Conservation (phyloP, 208 protist genomes). For the Crithidia thermophila region DNA sequence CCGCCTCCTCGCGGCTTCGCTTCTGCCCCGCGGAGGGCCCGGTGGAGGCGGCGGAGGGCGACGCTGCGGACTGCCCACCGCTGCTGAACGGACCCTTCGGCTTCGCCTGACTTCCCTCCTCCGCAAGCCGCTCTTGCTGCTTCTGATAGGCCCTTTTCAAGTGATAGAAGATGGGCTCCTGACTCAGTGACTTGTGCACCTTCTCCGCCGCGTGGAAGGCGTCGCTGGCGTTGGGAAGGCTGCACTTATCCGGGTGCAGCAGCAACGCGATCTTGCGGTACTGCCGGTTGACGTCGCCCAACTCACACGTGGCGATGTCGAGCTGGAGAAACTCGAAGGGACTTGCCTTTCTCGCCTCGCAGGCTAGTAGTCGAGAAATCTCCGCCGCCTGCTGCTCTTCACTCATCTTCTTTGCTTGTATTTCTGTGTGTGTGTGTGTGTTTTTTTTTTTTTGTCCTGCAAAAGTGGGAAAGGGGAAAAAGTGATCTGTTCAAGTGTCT, state of each 20-base stretch:
- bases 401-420: conserved; percentile 16
- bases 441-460: background rate
- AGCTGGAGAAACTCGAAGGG: conserved; percentile 72
- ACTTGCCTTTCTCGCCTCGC: conserved; percentile 37
- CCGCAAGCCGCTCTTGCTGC: conserved; percentile 48
- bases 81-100: background rate
- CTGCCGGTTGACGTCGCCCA: conserved; percentile 66
- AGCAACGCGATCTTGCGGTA: conserved; percentile 82
- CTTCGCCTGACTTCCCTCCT: conserved; percentile 33
- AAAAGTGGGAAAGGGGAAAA: background rate
- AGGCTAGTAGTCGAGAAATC: conserved; percentile 69
- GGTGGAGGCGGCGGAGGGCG: conserved; percentile 2
- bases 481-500: background rate
- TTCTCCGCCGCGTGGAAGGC: conserved; percentile 86
- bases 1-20: conserved; percentile 6
- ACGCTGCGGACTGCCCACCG: conserved; percentile 3
- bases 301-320: conserved; percentile 57
- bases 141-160: conserved; percentile 73
- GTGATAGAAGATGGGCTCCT: conserved; percentile 66
- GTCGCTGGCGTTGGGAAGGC: conserved; percentile 63
- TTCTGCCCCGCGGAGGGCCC: conserved; percentile 5
- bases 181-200: conserved; percentile 77
- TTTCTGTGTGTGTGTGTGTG: conserved; percentile 1
- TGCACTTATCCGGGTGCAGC: conserved; percentile 92
- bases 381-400: conserved; percentile 57